Base-by-base conservation (phyloP, 1,139 yeast genomes). In the Diutina siamensis region DNA sequence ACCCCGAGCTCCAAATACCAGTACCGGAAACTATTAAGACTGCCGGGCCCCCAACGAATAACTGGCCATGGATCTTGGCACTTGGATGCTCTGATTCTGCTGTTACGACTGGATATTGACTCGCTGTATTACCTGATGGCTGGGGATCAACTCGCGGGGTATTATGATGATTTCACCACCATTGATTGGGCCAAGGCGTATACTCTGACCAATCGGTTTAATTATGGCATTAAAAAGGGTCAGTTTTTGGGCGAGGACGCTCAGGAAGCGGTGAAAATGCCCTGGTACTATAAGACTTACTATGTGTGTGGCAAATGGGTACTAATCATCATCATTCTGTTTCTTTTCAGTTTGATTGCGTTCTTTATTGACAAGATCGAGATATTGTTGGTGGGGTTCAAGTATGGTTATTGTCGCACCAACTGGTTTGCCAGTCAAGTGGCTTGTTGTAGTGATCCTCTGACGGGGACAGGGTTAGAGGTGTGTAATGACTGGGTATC, bases 81-180 rank as follows among this genome's bases (percentile, higher is more conserved):
- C 9, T 4, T n/a, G 10, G 42, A 38, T 2, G 21, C 31, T 9
- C 42, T 38, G 42, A 15, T 12, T 18, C 36, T 34, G 36, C 33
- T 25, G 42, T 12, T 38, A 13, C 32, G 28, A 7, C 32, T 25
- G 32, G 33, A 38, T 15, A 10, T 25, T 18, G 42, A 38, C 4
- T 27, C n/a, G 21, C 42, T 38, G 42, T 38, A 22, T 20, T 38
- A 15, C 13, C 32, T 25, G 32, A 10, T 38, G 42, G 32, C 42
- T 8, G 28, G 10, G 3, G 15, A n/a, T 19, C 10, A 25, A 5
- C 12, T 15, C n/a, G 7, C 20, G 4, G 40, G 40, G n/a, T 74
- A 64, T 59, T 78, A 78, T 55, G 79, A 78, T 56, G 82, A 78
- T 56, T 78, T 77, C 57, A 78, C 84, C 21, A 76, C 83, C n/a